A percentile compares a stretch with the other conserved stretches of the same genome.
Evolutionary conservation across 768 basidiomycete genomes (phyloP).

Genomic region (Dacryopinax spathularia): DNA sequence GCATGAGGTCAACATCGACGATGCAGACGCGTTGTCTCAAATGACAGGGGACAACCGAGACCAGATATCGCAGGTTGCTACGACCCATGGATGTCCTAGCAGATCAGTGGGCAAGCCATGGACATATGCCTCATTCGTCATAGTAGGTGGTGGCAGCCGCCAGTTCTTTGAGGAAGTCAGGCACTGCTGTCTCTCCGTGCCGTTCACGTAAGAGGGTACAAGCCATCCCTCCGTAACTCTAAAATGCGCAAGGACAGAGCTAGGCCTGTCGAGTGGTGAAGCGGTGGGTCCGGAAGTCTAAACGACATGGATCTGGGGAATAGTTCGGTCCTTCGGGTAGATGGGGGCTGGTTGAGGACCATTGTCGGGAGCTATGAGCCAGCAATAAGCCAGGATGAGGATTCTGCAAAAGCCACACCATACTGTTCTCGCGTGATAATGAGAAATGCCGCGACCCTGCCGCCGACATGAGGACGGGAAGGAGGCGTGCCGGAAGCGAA

Average conservation of each 20-base stretch:
- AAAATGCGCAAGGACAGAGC: background rate
- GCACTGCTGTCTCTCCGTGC: background rate
- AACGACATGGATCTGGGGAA: background rate
- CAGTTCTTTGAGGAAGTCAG: background rate
- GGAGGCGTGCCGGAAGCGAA: background rate
- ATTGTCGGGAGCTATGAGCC: background rate
- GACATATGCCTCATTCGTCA: background rate
- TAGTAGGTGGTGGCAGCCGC: background rate
- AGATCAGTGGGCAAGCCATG: background rate
- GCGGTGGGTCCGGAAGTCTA: background rate
- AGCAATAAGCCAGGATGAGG: no score
- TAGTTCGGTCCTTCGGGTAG: background rate
- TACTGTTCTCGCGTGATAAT: background rate
- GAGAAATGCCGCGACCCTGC: background rate
- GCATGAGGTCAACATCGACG: background rate
- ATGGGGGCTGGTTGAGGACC: background rate
- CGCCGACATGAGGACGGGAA: background rate
- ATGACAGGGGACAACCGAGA: background rate
- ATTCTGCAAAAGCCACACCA: background rate
- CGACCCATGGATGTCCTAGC: background rate
- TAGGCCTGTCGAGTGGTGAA: background rate
- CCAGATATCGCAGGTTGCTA: background rate
- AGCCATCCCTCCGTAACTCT: background rate
- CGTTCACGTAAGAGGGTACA: background rate
- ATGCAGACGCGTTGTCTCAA: background rate